Base-by-base conservation (phyloP, 129 eudicot species). In the Lonicera japonica region DNA sequence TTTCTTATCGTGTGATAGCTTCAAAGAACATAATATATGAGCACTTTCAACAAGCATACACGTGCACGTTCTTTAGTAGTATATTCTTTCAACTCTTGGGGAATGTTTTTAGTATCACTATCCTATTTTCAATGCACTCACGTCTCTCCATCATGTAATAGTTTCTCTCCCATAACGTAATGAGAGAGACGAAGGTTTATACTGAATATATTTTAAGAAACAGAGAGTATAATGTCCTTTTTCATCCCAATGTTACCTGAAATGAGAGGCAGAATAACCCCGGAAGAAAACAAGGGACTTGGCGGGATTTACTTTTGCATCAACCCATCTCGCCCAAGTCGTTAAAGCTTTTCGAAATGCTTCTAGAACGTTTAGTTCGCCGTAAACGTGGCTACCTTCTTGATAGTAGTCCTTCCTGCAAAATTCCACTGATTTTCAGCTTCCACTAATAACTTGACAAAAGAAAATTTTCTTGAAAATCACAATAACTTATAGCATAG, bases 251-350 rank as follows among this genome's bases (percentile, higher is more conserved):
- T n/a, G n/a, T 64, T 78, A 92, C 99, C 96, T 88, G 75, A 92
- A 92, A 83, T 92, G 99, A 38, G 96, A 77, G 5, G 87, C 85
- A 11, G 99, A 94, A 66, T 88, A 94, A 50, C 96, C 99, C 69
- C 99, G 63, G 72, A 94, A 94, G 80, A 94, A 78, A 56, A 94
- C 96, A 4, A 73, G 75, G 1, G 92, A 76, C 46, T 70, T 94
- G 45, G 4, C 50, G 10, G 95, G 95, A 74, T 94, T 76, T 14
- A 94, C 72, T 25, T 94, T 80, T 20, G 85, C 70, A 70, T 94
- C 99, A 22, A 94, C 69, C 99, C 99, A 94, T 64, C 83, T 80
- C 41, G 83, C 95, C 99, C 99, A 94, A 34, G 99, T 88, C 21
- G 96, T 83, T 64, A 88, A 52, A 12, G 99, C 99, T 69, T 76